Percentiles rank a stretch among this genome's conserved stretches.
phyloP scores from a whole-genome alignment of 441 rosid genomes.

The Populus hybrid region DNA sequence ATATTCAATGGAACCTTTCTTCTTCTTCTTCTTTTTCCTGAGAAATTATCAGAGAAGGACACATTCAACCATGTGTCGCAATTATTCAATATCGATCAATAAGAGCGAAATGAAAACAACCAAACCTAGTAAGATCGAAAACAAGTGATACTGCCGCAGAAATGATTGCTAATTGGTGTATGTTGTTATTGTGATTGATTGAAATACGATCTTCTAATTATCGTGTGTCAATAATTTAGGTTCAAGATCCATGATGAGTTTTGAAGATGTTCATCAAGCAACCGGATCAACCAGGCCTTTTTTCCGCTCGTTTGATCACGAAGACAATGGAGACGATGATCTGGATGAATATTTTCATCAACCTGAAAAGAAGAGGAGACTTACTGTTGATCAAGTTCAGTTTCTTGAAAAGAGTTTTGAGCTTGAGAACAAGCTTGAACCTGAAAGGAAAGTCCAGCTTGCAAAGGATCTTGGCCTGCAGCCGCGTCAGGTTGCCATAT shows the following conservation, averaged over 20 bases:
- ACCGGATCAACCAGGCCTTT: constrained; percentile 37
- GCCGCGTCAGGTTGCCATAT: constrained; percentile 74
- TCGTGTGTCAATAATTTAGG: constrained; percentile 28
- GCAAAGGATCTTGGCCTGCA: constrained; percentile 69
- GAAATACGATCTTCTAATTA: neutral
- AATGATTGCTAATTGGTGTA: neutral
- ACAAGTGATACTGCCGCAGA: neutral
- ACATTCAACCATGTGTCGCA: neutral
- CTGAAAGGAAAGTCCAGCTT: constrained; percentile 69
- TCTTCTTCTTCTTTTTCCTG: neutral
- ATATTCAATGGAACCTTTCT: neutral
- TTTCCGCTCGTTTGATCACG: constrained; percentile 39
- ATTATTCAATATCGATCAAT: neutral
- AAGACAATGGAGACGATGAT: constrained; percentile 56
- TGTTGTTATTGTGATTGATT: neutral
- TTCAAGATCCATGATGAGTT: constrained; percentile 57
- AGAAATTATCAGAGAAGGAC: neutral
- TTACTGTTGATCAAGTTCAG: constrained; percentile 52
- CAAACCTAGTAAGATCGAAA: neutral
- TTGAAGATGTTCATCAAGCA: constrained; percentile 40
- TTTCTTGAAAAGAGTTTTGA: constrained; percentile 70
- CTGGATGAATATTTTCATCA: constrained; percentile 58
- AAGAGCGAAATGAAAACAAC: neutral
- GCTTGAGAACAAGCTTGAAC: constrained; percentile 72
- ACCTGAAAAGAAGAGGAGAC: constrained; percentile 65